Base-by-base conservation (phyloP, 2,329 filamentous ascomycete genomes). In the Sarocladium brachiariae region DNA sequence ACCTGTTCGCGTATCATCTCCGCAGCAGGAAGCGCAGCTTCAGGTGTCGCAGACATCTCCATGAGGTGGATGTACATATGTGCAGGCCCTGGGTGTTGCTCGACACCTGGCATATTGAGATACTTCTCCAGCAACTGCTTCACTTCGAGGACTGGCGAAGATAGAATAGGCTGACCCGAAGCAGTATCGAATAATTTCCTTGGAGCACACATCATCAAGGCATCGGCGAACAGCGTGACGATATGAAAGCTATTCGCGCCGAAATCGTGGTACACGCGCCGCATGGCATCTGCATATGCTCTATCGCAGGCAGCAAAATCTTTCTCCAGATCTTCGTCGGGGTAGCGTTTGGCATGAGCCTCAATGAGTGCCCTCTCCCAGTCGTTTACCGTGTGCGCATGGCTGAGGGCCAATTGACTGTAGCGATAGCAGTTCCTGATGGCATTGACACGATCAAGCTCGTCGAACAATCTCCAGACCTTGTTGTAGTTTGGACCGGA, bases 401-500 rank as follows among this genome's bases (percentile, higher is more conserved):
- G 7, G 23, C 21, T 9, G 10, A 55, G 34, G 5, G 56, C 57
- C 25, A 49, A 7, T 34, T 53, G 52, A 10, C 55, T 48, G 21
- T 46, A 51, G 3, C 8, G 11, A 23, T 46, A 52, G 39, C 50
- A 54, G 18, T 10, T 16, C 31, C 38, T 9, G 14, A 55, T 50
- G 30, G 57, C 45, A 3, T 16, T 33, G 1, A 43, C 16, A 6
- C 50, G 54, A n/a, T 61, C 58, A 13, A 16, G 18, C 16, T 53
- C 34, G 48, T 58, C 56, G 38, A 60, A 61, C 6, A 52, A 19
- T 8, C 43, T 50, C 58, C 59, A 61, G 16, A 53, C 54, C 49
- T 56, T 58, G 50, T 59, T 60, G 55, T 70, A 70, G 57, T 84
- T 83, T 2, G 80, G 80, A 2, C 80, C 80, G 0, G 77, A 64